Evolutionary conservation across 495 filamentous ascomycete species (phyloP).

Genomic region (Penicillium antarcticum): DNA sequence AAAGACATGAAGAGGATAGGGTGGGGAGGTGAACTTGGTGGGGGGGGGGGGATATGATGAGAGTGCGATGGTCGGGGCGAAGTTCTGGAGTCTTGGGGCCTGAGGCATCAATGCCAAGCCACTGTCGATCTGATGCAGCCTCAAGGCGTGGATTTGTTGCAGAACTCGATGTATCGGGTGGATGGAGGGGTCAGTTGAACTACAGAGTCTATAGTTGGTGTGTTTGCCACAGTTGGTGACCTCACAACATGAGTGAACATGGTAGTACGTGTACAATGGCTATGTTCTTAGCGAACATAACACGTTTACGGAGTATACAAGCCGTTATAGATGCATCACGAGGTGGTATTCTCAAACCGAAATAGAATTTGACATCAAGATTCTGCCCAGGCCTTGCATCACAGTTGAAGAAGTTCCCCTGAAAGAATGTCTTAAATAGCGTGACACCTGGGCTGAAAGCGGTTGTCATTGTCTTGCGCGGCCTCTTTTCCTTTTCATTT

Average conservation of each 20-base stretch:
- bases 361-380: conserved; percentile 1
- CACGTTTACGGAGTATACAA: too few relatives aligned
- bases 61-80: conserved; percentile 1
- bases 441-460: conserved; percentile 27
- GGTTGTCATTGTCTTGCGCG: conserved; percentile 27
- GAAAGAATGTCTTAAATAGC: conserved; percentile 13
- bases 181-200: neutral
- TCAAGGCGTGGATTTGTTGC: too few relatives aligned
- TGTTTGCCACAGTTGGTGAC: too few relatives aligned
- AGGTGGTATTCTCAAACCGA: neutral
- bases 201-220: neutral
- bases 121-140: conserved; percentile 5
- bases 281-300: too few relatives aligned
- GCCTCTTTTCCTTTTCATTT: conserved; percentile 9
- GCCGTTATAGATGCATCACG: too few relatives aligned
- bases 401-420: neutral
- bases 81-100: conserved; percentile 8
- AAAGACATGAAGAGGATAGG: conserved; percentile 56
- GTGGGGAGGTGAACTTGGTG: conserved; percentile 6
- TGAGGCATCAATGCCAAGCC: conserved; percentile 16
- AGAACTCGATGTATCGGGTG: too few relatives aligned
- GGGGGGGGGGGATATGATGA: conserved; percentile 16
- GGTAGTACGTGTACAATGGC: too few relatives aligned
- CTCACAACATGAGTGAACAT: too few relatives aligned
- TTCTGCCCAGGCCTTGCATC: neutral